These are phyloP conservation scores for Nothophytophthora sp. DNA, from an alignment of 352 stramenopile genomes.

Conservation along the genomic window DNA sequence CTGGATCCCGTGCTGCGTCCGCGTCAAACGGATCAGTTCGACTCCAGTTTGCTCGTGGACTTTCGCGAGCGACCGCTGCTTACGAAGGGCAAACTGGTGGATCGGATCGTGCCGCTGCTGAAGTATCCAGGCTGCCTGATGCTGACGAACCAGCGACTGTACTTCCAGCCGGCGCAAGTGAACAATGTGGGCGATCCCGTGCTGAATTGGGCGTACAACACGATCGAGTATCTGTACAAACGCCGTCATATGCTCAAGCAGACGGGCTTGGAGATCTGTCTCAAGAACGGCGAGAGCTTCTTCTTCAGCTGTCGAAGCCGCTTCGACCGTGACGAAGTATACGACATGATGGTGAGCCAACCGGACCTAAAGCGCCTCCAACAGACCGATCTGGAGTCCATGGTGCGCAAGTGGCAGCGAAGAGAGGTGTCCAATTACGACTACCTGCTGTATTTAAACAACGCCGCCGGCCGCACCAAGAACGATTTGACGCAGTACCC, in stretches of 20 bases:
- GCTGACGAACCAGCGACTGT: constrained; percentile 87
- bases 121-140: constrained; percentile 92
- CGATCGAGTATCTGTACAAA: constrained; percentile 86
- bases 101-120: constrained; percentile 90
- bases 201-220: constrained; percentile 80
- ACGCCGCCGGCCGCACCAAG: constrained; percentile 77
- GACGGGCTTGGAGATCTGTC: constrained; percentile 85
- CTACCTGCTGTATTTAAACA: constrained; percentile 91
- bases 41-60: constrained; percentile 88
- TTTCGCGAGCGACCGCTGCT: constrained; percentile 88
- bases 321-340: constrained; percentile 79
- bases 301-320: constrained; percentile 84
- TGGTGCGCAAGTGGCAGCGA: constrained; percentile 84
- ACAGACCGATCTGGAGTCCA: constrained; percentile 68
- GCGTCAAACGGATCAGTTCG: constrained; percentile 85
- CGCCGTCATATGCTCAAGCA: constrained; percentile 90
- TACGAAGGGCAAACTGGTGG: constrained; percentile 71
- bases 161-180: constrained; percentile 91
- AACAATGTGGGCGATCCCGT: constrained; percentile 93
- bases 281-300: constrained; percentile 69
- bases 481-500: constrained; percentile 96
- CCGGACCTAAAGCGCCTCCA: constrained; percentile 63
- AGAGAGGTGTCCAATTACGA: constrained; percentile 95
- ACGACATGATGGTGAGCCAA: constrained; percentile 83
- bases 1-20: constrained; percentile 72